These are phyloP conservation scores for Candida taoyuanica DNA, from an alignment of 805 yeast species.

Conservation along the genomic window DNA sequence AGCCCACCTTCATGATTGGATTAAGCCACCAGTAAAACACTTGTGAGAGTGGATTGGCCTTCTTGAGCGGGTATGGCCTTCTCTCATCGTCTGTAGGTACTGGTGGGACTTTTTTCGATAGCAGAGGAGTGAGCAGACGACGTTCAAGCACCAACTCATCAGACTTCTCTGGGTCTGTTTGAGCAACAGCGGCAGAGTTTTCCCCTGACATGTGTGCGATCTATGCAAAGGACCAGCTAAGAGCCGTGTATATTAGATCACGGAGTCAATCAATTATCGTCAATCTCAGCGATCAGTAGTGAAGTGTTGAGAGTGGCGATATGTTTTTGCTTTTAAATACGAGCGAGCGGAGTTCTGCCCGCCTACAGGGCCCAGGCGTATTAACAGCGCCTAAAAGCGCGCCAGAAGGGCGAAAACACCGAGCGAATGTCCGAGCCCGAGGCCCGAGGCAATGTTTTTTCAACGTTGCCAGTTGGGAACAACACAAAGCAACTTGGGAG, in stretches of 20 bases:
- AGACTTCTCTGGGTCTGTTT: conserved; percentile 6
- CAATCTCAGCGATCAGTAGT: no score
- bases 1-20: conserved; percentile 62
- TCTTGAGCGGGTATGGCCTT: conserved; percentile 37
- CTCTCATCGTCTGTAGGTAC: conserved; percentile 50
- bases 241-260: no score
- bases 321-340: background rate
- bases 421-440: no score
- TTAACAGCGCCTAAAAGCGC: no score
- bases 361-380: no score
- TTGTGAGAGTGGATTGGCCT: conserved; percentile 37
- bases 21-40: conserved; percentile 63
- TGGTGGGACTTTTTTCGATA: conserved; percentile 42
- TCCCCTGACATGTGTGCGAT: background rate
- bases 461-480: background rate
- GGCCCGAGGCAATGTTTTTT: no score
- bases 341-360: background rate
- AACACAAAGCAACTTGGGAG: background rate
- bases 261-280: no score
- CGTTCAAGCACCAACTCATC: conserved; percentile 26
- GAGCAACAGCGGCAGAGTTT: background rate
- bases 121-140: conserved; percentile 32
- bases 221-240: background rate
- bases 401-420: no score
- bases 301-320: background rate